Conservation (phyloP, 306 rosid genomes). For the Canavalia ensiformis region DNA sequence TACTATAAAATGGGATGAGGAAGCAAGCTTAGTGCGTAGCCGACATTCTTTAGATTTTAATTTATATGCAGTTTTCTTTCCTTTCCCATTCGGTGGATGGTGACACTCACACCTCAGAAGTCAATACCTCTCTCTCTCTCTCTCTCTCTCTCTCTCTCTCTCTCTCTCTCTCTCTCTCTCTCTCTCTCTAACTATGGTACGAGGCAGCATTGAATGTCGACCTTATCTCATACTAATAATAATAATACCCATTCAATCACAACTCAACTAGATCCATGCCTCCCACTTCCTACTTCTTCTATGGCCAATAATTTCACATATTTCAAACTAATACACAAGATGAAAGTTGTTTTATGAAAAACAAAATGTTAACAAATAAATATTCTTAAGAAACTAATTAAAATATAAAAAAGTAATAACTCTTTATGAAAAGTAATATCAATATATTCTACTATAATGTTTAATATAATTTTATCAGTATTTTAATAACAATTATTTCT, state of each 20-base stretch:
- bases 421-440: too few species aligned
- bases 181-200: neutral
- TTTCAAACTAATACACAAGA: neutral
- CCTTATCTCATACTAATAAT: neutral
- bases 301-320: neutral
- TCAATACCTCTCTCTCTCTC: neutral
- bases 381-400: too few species aligned
- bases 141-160: too few species aligned
- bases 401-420: too few species aligned
- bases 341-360: neutral
- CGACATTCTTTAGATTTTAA: slow-evolving; percentile 28
- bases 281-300: neutral
- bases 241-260: neutral
- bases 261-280: neutral
- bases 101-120: slow-evolving; percentile 11
- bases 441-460: too few species aligned
- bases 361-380: too few species aligned
- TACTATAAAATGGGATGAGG: neutral
- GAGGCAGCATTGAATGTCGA: slow-evolving; percentile 6
- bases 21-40: neutral
- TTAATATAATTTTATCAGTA: too few species aligned
- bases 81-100: neutral
- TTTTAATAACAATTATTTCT: too few species aligned
- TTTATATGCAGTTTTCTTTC: neutral
- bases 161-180: too few species aligned